A percentile compares a stretch with the other conserved stretches of the same genome.
phyloP scores from a whole-genome alignment of 2,329 filamentous ascomycete species.

The Neofusicoccum cordaticola region DNA sequence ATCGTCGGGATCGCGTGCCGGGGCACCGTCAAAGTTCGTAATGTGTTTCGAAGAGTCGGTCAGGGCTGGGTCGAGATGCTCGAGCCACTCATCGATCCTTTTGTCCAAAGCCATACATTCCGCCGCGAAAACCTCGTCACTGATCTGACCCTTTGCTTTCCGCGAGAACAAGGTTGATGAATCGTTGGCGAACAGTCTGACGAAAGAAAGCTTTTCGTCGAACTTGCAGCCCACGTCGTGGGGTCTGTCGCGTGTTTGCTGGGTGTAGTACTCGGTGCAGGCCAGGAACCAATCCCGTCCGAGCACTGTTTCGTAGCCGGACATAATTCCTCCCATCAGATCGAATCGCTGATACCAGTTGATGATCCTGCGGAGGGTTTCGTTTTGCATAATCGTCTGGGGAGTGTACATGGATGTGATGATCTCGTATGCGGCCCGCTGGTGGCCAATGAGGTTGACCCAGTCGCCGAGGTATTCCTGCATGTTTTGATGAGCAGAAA shows the following conservation, averaged over 20 bases:
- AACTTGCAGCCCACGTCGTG: slow-evolving; percentile 64
- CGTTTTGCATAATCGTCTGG: slow-evolving; percentile 67
- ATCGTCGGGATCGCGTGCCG: slow-evolving; percentile 56
- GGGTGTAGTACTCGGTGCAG: slow-evolving; percentile 61
- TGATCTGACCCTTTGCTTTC: slow-evolving; percentile 62
- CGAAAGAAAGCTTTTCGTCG: slow-evolving; percentile 62
- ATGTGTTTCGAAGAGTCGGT: slow-evolving; percentile 62
- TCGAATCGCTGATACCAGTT: slow-evolving; percentile 93
- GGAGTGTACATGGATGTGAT: slow-evolving; percentile 75
- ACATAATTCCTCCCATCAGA: slow-evolving; percentile 77
- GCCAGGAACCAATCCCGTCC: slow-evolving; percentile 74
- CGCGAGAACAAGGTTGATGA: slow-evolving; percentile 75
- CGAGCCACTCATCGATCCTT: slow-evolving; percentile 42
- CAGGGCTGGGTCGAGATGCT: slow-evolving; percentile 60
- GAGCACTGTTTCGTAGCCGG: slow-evolving; percentile 71
- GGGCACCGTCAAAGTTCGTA: slow-evolving; percentile 58
- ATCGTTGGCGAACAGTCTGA: slow-evolving; percentile 74
- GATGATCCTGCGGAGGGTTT: slow-evolving; percentile 69
- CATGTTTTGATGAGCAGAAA: slow-evolving; percentile 9
- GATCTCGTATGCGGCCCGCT: slow-evolving; percentile 82
- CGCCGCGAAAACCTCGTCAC: slow-evolving; percentile 59
- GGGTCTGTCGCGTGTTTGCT: slow-evolving; percentile 59
- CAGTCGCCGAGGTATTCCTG: slow-evolving; percentile 95
- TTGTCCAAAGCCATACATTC: slow-evolving; percentile 53
- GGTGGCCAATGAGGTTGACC: slow-evolving; percentile 89